Conservation (phyloP, 441 rosid species). For the Adansonia rubrostipa region DNA sequence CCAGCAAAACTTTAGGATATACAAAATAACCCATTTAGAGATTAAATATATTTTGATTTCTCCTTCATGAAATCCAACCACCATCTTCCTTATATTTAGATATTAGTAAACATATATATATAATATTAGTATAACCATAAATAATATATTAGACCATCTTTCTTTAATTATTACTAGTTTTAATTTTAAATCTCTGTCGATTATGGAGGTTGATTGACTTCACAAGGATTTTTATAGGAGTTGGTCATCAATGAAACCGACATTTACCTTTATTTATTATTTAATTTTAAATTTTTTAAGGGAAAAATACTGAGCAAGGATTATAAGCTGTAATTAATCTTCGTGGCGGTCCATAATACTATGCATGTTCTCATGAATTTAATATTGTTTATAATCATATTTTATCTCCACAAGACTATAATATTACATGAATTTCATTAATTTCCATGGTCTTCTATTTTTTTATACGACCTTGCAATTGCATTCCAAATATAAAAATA, state of each 20-base stretch:
- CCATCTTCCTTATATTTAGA: background rate
- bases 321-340: slow-evolving; percentile 34
- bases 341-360: slow-evolving; percentile 37
- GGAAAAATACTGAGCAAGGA: background rate
- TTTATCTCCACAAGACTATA: background rate
- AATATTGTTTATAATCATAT: background rate
- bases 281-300: slow-evolving; percentile 17
- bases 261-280: slow-evolving; percentile 23
- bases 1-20: slow-evolving; percentile 5
- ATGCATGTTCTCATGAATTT: slow-evolving; percentile 41
- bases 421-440: background rate
- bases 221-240: slow-evolving; percentile 27
- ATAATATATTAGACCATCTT: background rate
- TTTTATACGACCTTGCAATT: background rate
- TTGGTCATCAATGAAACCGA: slow-evolving; percentile 38
- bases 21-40: background rate
- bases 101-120: background rate
- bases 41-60: background rate
- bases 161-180: background rate
- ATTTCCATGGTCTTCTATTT: background rate
- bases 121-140: no score
- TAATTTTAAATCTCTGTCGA: slow-evolving; percentile 18
- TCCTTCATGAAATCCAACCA: background rate
- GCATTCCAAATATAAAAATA: background rate
- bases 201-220: slow-evolving; percentile 30